phyloP scores from a whole-genome alignment of 345 rosid species.

The Psidium guajava region DNA sequence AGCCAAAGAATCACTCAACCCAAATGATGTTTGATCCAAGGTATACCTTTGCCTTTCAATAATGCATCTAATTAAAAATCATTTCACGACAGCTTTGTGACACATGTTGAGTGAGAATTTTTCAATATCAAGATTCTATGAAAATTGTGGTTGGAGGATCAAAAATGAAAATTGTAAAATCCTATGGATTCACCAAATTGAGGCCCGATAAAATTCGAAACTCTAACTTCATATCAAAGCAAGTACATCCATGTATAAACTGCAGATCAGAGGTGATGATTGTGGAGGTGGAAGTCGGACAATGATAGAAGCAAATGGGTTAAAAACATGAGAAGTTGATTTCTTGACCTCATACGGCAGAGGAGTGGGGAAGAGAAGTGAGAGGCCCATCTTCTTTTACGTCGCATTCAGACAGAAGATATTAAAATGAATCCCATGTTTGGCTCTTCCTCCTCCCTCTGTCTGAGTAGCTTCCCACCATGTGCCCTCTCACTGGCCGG shows the following conservation, averaged over 20 bases:
- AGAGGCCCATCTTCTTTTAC: background rate
- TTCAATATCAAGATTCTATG: rapidly evolving
- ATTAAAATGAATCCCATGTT: background rate
- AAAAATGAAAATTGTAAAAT: background rate
- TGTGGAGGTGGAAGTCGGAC: background rate
- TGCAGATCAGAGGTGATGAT: background rate
- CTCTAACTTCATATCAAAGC: background rate
- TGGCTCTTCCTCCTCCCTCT: background rate
- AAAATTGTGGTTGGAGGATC: background rate
- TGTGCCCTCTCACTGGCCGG: background rate
- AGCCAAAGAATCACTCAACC: background rate
- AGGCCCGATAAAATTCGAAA: background rate
- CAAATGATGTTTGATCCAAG: background rate
- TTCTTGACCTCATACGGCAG: background rate
- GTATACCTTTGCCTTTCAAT: background rate
- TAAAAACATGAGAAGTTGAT: background rate
- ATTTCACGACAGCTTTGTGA: background rate
- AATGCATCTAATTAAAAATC: too few species aligned
- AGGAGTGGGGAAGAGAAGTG: background rate
- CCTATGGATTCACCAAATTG: background rate
- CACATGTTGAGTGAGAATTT: background rate
- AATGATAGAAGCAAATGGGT: background rate
- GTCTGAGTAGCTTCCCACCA: constrained; percentile 1
- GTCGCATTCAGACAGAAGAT: background rate
- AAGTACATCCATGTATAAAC: background rate